Percentiles rank a stretch among this genome's conserved stretches.
These are phyloP conservation scores for Periconia sp. DNA, from an alignment of 2,329 filamentous ascomycete genomes.

Conservation along the genomic window DNA sequence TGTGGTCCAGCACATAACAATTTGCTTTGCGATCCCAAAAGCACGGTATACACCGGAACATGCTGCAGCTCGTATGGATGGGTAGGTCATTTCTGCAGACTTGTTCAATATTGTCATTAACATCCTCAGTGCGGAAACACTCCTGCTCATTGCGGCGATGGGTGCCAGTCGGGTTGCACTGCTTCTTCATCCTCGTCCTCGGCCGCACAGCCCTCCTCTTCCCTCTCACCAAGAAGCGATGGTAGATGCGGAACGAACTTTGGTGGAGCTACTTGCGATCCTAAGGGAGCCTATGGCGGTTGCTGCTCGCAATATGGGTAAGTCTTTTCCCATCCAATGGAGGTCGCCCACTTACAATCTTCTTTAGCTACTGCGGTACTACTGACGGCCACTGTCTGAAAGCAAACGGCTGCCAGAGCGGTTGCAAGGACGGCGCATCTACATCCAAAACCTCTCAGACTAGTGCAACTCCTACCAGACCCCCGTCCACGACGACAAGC, in stretches of 20 bases:
- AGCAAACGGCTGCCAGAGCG: conserved; percentile 49
- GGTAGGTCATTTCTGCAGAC: conserved; percentile 21
- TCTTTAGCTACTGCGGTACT: conserved; percentile 42
- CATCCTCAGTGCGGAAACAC: conserved; percentile 50
- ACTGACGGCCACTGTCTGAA: conserved; percentile 46
- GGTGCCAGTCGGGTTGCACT: conserved; percentile 44
- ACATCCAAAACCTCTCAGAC: conserved; percentile 11
- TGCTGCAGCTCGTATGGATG: conserved; percentile 54
- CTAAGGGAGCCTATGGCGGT: conserved; percentile 46
- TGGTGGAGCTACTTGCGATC: conserved; percentile 47
- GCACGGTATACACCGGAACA: conserved; percentile 51
- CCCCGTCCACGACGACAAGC: conserved; percentile 39
- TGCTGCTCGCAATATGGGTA: conserved; percentile 46
- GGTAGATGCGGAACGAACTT: conserved; percentile 51
- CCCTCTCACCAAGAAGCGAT: conserved; percentile 33
- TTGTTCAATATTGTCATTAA: neutral
- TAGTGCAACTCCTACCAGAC: conserved; percentile 26
- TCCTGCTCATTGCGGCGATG: conserved; percentile 45
- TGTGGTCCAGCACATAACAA: conserved; percentile 49
- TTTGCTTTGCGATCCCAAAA: conserved; percentile 52
- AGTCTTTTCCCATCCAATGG: no score
- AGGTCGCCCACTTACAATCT: no score
- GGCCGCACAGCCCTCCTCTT: conserved; percentile 12
- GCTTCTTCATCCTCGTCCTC: conserved; percentile 10
- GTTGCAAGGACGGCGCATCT: conserved; percentile 36